Percentiles rank a stretch among this genome's conserved stretches.
phyloP scores from a whole-genome alignment of 768 basidiomycete species.

The Agaricus subrufescens region DNA sequence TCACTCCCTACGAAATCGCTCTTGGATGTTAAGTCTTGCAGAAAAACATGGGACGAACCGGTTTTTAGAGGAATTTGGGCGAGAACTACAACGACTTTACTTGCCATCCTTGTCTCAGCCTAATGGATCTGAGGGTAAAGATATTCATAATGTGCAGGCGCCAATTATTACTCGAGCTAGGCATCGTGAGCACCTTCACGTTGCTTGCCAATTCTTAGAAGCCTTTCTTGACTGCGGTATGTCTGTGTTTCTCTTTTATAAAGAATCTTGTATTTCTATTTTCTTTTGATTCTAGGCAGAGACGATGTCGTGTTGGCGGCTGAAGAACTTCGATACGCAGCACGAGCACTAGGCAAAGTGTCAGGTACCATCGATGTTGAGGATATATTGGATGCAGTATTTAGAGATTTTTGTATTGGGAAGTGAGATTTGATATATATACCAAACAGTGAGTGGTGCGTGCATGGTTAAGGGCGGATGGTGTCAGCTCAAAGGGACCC shows the following conservation, averaged over 20 bases:
- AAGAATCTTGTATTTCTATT: neutral
- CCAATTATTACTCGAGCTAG: constrained; percentile 78
- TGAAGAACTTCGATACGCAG: constrained; percentile 85
- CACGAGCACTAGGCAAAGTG: constrained; percentile 79
- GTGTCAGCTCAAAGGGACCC: too few relatives aligned
- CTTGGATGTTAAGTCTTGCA: constrained; percentile 63
- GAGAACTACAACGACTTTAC: constrained; percentile 46
- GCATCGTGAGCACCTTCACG: constrained; percentile 73
- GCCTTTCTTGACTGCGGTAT: constrained; percentile 45
- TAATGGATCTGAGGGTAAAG: neutral
- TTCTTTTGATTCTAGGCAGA: neutral
- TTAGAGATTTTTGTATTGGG: constrained; percentile 86
- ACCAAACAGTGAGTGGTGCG: too few relatives aligned
- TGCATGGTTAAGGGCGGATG: too few relatives aligned
- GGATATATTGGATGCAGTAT: constrained; percentile 78
- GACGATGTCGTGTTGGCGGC: constrained; percentile 80
- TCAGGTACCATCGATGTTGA: constrained; percentile 78
- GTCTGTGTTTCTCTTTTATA: neutral
- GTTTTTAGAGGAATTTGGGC: constrained; percentile 58
- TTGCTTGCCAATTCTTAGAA: constrained; percentile 54
- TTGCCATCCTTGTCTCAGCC: neutral
- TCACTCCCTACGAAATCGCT: constrained; percentile 5
- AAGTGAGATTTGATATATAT: constrained; percentile 37
- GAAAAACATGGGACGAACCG: constrained; percentile 50
- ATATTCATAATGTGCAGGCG: constrained; percentile 22